Evolutionary conservation across 176 grass and related monocot genomes (phyloP), one percentile per base, ranked within the genome.

Genomic region (Juncus inflexus): DNA sequence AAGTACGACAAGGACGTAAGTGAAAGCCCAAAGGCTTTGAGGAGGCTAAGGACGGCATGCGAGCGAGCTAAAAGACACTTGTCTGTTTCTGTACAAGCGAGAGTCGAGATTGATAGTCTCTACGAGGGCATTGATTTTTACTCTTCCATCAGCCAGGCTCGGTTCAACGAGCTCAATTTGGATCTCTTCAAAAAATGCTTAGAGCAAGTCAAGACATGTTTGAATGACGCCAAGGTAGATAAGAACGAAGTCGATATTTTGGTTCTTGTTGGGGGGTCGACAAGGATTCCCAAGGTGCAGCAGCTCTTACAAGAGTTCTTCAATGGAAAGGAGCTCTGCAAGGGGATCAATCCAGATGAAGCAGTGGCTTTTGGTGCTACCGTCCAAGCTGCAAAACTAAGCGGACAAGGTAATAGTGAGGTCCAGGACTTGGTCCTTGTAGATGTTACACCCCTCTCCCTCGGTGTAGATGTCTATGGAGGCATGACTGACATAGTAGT

Each of bases 21-120:
- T 9, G 61, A 37, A 64, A 43, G 13, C 41, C 10, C 39, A 15
- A 64, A 15, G 61, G 8, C 37, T 64, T 14, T 64, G 61, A 37
- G 61, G 38, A 64, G 61, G 61, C 61, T 64, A 37, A 43, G 61
- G 39, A 64, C 61, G 10, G 61, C 61, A 64, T 64, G 61, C 12
- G 61, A 64, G 38, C 61, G 61, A 45, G 61, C 61, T 14, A 64
- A 64, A 45, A 41, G 28, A 64, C 38, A 37, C 8, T 37, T 64
- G 6, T 64, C 61, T 2, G 38, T 45, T 64, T 64, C 61, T 9
- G 38, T 15, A 64, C 61, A 64, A 41, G 15, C 61, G 1, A 41
- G 4, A 0, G 12, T 64, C 41, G 61, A 45, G 8, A 37, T 64
- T 15, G 61, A 64, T 38, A 41, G 41, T 64, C 61, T 64, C 61